Conservation (phyloP, 1,139 yeast genomes). For the Meyerozyma athensensis region DNA sequence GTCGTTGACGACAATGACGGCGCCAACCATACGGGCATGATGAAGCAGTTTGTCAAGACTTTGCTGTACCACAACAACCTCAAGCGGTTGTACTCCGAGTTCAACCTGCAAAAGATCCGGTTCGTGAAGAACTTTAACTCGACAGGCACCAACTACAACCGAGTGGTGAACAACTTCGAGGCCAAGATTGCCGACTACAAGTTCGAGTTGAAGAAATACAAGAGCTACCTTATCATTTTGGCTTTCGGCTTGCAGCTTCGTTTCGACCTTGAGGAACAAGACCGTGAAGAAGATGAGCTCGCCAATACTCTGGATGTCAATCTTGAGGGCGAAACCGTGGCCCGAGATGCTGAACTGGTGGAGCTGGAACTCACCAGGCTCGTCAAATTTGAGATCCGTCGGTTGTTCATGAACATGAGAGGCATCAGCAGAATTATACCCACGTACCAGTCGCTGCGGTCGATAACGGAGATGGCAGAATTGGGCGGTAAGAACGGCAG, state of each 20-base stretch:
- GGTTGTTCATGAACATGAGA: conserved; percentile 31
- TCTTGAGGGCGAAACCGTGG: conserved; percentile 10
- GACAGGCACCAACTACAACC: conserved; percentile 30
- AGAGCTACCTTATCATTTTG: conserved; percentile 40
- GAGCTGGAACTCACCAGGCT: conserved; percentile 26
- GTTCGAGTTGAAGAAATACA: conserved; percentile 41
- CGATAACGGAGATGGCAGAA: conserved; percentile 28
- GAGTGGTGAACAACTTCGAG: conserved; percentile 35
- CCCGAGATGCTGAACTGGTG: conserved; percentile 13
- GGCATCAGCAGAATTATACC: conserved; percentile 37
- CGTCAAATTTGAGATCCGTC: conserved; percentile 36
- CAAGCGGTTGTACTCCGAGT: conserved; percentile 34
- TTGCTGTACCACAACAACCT: conserved; percentile 40
- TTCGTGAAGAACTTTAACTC: conserved; percentile 28
- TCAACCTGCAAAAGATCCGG: conserved; percentile 26
- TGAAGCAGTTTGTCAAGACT: conserved; percentile 44
- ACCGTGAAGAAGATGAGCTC: conserved; percentile 15
- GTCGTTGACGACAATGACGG: conserved; percentile 18
- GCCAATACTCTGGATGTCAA: conserved; percentile 11
- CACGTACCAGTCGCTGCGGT: conserved; percentile 31
- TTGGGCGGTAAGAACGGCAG: conserved; percentile 11
- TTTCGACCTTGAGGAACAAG: conserved; percentile 38
- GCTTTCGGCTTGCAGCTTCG: conserved; percentile 47
- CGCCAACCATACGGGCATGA: conserved; percentile 38
- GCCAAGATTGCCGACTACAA: conserved; percentile 39